Conservation (phyloP, 2,329 filamentous ascomycete species). For the Neurospora crassa region DNA sequence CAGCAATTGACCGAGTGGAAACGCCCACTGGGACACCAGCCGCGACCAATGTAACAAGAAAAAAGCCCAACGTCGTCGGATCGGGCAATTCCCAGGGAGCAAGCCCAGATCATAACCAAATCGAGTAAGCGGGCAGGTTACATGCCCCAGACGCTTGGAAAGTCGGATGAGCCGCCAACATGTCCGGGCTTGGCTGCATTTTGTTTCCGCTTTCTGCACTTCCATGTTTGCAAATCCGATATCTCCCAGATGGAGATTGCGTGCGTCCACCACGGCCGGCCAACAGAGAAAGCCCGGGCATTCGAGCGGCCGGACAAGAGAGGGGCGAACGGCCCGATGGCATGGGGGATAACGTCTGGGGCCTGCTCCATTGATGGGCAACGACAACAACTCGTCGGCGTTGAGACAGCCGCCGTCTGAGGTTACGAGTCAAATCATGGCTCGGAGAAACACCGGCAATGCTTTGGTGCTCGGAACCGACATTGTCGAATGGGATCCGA, state of each 20-base stretch:
- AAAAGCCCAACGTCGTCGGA: background rate
- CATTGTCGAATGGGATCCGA: background rate
- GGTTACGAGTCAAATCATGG: background rate
- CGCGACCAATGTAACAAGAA: background rate
- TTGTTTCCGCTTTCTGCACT: background rate
- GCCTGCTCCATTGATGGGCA: background rate
- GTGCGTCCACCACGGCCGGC: background rate
- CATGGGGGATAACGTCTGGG: background rate
- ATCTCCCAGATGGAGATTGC: background rate
- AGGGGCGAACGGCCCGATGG: background rate
- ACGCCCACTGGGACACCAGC: background rate
- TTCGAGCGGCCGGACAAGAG: background rate
- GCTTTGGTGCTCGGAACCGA: background rate
- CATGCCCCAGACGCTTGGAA: background rate
- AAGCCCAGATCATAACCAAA: background rate
- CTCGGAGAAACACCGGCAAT: background rate
- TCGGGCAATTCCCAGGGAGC: background rate
- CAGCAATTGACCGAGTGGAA: background rate
- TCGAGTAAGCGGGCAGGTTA: background rate
- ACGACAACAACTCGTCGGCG: background rate
- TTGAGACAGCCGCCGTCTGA: background rate
- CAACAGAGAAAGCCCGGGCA: background rate
- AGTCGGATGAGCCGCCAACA: background rate
- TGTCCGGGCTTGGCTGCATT: background rate
- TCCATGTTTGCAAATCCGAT: background rate